These are phyloP conservation scores for Fomitopsis pinicola DNA, from an alignment of 1,284 basidiomycete species.

Conservation along the genomic window DNA sequence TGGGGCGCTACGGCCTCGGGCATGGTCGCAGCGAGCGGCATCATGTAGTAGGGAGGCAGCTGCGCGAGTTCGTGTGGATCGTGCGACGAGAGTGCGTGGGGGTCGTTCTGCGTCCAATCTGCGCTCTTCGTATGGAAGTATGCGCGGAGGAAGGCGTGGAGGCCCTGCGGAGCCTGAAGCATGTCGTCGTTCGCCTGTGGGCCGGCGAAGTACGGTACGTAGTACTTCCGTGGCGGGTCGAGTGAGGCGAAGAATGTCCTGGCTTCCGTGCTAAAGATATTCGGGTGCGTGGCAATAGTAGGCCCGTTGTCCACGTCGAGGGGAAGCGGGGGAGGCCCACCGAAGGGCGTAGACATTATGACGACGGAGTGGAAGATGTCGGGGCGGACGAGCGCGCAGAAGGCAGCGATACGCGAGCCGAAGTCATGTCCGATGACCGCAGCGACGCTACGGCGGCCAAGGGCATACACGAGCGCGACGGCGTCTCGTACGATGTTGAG, in stretches of 20 bases:
- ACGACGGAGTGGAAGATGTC: slow-evolving; percentile 53
- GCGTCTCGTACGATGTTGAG: slow-evolving; percentile 50
- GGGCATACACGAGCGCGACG: slow-evolving; percentile 43
- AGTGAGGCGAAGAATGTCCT: slow-evolving; percentile 33
- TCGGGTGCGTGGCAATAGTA: not conserved
- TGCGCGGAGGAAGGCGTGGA: slow-evolving; percentile 47
- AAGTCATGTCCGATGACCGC: slow-evolving; percentile 59
- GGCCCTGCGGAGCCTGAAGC: slow-evolving; percentile 34
- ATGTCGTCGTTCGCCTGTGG: slow-evolving; percentile 45
- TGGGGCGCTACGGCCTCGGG: slow-evolving; percentile 37
- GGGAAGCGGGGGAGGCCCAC: slow-evolving; percentile 35
- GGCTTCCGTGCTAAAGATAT: slow-evolving; percentile 14
- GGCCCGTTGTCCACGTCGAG: slow-evolving; percentile 14
- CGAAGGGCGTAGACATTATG: slow-evolving; percentile 56
- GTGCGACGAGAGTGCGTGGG: slow-evolving; percentile 33
- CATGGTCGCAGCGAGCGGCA: slow-evolving; percentile 51
- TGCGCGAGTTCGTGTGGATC: slow-evolving; percentile 31
- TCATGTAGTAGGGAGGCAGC: slow-evolving; percentile 61
- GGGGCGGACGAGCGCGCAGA: slow-evolving; percentile 49
- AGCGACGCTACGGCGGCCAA: slow-evolving; percentile 43
- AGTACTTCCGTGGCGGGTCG: slow-evolving; percentile 54
- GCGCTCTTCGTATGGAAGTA: slow-evolving; percentile 62
- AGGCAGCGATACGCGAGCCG: slow-evolving; percentile 49
- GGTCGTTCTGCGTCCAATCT: slow-evolving; percentile 42
- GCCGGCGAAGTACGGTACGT: slow-evolving; percentile 46